phyloP scores from a whole-genome alignment of 768 basidiomycete species.

The Lepiota venenata region DNA sequence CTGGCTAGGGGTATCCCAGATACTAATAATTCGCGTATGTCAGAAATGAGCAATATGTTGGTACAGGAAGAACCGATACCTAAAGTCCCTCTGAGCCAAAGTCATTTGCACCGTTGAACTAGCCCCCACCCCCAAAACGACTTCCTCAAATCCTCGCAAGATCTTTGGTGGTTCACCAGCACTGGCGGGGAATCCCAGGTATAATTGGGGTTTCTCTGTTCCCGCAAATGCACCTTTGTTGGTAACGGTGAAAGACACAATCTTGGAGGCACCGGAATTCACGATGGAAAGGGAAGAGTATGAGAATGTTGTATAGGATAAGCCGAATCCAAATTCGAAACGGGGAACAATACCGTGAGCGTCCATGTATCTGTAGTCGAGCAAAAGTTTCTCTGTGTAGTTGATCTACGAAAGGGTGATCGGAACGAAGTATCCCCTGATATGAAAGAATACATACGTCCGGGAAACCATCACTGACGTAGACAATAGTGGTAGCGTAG shows the following conservation, averaged over 20 bases:
- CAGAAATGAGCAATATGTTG: background rate
- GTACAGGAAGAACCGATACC: slow-evolving; percentile 24
- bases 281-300: slow-evolving; percentile 50
- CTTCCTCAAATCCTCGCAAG: slow-evolving; percentile 49
- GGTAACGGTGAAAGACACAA: slow-evolving; percentile 39
- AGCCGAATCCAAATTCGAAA: slow-evolving; percentile 69
- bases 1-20: slow-evolving; percentile 55
- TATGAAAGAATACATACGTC: slow-evolving; percentile 21
- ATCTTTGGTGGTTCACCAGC: slow-evolving; percentile 49
- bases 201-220: slow-evolving; percentile 52
- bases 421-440: background rate
- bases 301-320: slow-evolving; percentile 70
- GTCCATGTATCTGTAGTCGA: slow-evolving; percentile 71
- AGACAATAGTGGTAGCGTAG: slow-evolving; percentile 43
- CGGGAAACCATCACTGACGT: slow-evolving; percentile 38
- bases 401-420: slow-evolving; percentile 39
- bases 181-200: slow-evolving; percentile 43
- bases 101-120: slow-evolving; percentile 33
- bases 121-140: slow-evolving; percentile 34
- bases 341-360: slow-evolving; percentile 46
- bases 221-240: slow-evolving; percentile 50
- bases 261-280: slow-evolving; percentile 27
- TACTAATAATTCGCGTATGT: slow-evolving; percentile 20
- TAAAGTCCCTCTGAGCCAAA: slow-evolving; percentile 39
- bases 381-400: slow-evolving; percentile 61